Conservation (phyloP, 2,329 filamentous ascomycete genomes). For the Periconia sp. region DNA sequence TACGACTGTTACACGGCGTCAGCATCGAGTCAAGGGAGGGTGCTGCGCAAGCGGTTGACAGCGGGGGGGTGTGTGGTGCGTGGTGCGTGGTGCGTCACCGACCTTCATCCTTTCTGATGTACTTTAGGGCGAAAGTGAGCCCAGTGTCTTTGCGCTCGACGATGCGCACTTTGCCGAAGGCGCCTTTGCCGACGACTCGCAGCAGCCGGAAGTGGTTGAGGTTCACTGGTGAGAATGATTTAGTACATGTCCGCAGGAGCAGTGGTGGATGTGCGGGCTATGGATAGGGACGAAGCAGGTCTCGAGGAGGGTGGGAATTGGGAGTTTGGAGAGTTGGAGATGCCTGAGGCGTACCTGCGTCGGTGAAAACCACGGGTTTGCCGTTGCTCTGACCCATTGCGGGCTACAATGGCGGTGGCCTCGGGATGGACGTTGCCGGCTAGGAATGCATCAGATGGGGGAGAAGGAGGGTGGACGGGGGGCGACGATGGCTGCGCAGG, state of each 20-base stretch:
- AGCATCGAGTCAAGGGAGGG: conserved; percentile 21
- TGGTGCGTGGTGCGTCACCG: conserved; percentile 43
- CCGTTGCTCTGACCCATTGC: conserved; percentile 93
- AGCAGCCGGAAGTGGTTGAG: conserved; percentile 96
- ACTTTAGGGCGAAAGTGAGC: conserved; percentile 94
- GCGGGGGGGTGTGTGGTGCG: conserved; percentile 8
- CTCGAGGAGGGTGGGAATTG: no score
- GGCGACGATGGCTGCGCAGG: conserved; percentile 7
- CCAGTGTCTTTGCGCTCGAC: conserved; percentile 97
- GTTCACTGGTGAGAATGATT: conserved; percentile 69
- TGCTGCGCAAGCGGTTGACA: conserved; percentile 6
- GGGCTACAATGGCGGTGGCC: conserved; percentile 33
- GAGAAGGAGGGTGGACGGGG: conserved; percentile 10
- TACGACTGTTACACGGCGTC: conserved; percentile 70
- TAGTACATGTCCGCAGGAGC: conserved; percentile 12
- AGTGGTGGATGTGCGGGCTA: no score
- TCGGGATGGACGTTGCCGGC: conserved; percentile 14
- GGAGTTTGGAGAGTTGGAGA: no score
- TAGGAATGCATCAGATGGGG: conserved; percentile 33
- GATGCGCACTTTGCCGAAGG: conserved; percentile 98
- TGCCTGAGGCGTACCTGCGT: conserved; percentile 79
- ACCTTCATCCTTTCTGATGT: conserved; percentile 99
- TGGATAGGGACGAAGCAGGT: no score
- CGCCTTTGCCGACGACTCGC: conserved; percentile 94
- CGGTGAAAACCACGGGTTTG: conserved; percentile 89